Evolutionary conservation across 306 rosid genomes (phyloP).

Genomic region (Styphnolobium japonicum): DNA sequence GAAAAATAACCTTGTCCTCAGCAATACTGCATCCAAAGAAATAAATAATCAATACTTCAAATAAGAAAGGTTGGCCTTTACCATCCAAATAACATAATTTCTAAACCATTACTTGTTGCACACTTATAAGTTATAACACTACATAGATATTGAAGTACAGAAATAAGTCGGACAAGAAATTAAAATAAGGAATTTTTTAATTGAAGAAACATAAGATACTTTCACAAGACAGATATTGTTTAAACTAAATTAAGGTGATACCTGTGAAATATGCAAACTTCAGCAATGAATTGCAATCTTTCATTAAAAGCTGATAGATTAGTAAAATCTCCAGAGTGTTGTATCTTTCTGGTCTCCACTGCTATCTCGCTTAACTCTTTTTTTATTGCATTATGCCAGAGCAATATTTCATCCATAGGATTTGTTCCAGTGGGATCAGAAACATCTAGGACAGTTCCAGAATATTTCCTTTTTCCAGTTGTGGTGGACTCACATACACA

Average conservation of each 20-base stretch:
- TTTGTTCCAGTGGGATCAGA: constrained; percentile 55
- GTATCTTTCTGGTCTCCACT: constrained; percentile 55
- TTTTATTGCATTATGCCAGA: constrained; percentile 96
- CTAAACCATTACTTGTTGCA: neutral
- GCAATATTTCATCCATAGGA: constrained; percentile 91
- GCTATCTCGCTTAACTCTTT: constrained; percentile 80
- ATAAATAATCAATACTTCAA: constrained; percentile 23
- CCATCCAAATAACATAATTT: neutral
- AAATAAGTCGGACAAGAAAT: neutral
- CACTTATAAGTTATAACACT: neutral
- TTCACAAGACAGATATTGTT: constrained; percentile 12
- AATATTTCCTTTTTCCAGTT: constrained; percentile 79
- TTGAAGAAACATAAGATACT: constrained; percentile 15
- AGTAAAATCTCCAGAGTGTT: constrained; percentile 66
- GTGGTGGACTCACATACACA: constrained; percentile 58
- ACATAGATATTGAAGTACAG: neutral
- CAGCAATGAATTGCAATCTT: constrained; percentile 90
- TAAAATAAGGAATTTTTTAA: constrained; percentile 3
- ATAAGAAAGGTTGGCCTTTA: neutral
- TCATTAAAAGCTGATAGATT: constrained; percentile 77
- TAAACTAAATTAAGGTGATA: constrained; percentile 33
- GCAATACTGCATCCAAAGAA: constrained; percentile 77
- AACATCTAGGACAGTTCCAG: constrained; percentile 54
- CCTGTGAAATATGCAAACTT: constrained; percentile 98
- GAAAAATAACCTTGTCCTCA: constrained; percentile 98